Percentiles rank a stretch among this genome's conserved stretches.
Conservation (phyloP, 2,329 filamentous ascomycete genomes). For the Fusarium veterinarium region DNA sequence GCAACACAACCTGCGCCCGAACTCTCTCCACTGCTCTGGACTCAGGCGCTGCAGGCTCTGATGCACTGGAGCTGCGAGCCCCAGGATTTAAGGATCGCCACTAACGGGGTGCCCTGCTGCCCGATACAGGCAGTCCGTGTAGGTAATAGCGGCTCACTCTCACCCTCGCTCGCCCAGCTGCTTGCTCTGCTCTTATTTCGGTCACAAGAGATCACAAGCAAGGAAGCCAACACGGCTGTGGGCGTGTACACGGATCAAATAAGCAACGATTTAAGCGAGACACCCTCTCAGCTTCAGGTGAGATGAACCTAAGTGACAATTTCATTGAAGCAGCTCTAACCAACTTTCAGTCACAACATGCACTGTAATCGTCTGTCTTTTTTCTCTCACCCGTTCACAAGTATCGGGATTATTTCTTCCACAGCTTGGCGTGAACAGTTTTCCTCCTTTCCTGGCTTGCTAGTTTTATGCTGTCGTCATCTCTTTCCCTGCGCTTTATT, state of each 20-base stretch:
- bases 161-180: neutral
- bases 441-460: neutral
- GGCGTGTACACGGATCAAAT: neutral
- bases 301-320: neutral
- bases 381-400: neutral
- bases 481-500: constrained; percentile 37
- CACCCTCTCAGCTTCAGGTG: neutral
- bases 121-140: constrained; percentile 10
- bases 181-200: neutral
- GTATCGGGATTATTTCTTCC: neutral
- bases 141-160: constrained; percentile 6
- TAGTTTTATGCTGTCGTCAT: constrained; percentile 29
- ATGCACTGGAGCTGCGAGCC: constrained; percentile 16
- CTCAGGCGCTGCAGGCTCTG: constrained; percentile 3
- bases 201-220: constrained; percentile 2
- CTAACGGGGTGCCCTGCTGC: constrained; percentile 25
- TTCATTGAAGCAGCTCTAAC: neutral
- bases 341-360: neutral
- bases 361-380: neutral
- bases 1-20: constrained; percentile 6
- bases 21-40: neutral
- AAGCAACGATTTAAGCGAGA: neutral
- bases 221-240: neutral
- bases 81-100: constrained; percentile 32
- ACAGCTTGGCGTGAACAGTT: constrained; percentile 4